Percentiles rank a stretch among this genome's conserved stretches.
phyloP scores from a whole-genome alignment of 306 rosid species.

The Quercus berberidifolia region DNA sequence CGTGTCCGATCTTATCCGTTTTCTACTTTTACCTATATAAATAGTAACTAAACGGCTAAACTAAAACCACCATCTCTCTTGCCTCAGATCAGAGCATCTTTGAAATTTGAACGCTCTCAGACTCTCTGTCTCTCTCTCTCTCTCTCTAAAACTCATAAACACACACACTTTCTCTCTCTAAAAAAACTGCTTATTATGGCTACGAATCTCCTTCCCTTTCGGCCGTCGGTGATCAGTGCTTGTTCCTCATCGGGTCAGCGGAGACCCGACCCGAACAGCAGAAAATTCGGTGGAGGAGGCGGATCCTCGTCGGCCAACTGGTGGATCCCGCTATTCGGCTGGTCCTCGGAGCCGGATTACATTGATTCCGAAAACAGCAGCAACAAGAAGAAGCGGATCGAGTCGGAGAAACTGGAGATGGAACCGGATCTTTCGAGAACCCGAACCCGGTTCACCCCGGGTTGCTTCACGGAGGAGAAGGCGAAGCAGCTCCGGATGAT shows the following conservation, averaged over 20 bases:
- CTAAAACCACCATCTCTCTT: not conserved
- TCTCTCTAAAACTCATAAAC: not conserved
- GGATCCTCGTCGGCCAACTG: conserved; percentile 44
- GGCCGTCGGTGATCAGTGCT: conserved; percentile 37
- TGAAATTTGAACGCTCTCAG: not conserved
- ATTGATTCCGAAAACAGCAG: conserved; percentile 35
- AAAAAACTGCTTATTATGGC: conserved; percentile 38
- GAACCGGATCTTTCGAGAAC: conserved; percentile 9
- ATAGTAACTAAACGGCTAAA: not conserved
- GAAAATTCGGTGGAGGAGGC: conserved; percentile 7
- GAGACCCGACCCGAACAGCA: conserved; percentile 26
- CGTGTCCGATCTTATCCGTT: conserved; percentile 62
- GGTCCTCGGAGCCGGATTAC: conserved; percentile 85
- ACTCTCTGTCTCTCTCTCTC: not conserved
- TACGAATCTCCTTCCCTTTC: conserved; percentile 34
- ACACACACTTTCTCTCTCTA: not conserved
- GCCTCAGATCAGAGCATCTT: no score
- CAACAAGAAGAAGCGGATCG: not conserved
- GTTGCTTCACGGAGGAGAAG: conserved; percentile 85
- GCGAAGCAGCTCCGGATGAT: conserved; percentile 74
- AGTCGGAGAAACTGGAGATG: conserved; percentile 8
- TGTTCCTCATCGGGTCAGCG: conserved; percentile 37
- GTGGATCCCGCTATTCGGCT: conserved; percentile 84
- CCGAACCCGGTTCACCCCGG: conserved; percentile 52
- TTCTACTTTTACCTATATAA: conserved; percentile 19